Base-by-base conservation (phyloP, 2,329 filamentous ascomycete genomes). In the Fulvia fulva region DNA sequence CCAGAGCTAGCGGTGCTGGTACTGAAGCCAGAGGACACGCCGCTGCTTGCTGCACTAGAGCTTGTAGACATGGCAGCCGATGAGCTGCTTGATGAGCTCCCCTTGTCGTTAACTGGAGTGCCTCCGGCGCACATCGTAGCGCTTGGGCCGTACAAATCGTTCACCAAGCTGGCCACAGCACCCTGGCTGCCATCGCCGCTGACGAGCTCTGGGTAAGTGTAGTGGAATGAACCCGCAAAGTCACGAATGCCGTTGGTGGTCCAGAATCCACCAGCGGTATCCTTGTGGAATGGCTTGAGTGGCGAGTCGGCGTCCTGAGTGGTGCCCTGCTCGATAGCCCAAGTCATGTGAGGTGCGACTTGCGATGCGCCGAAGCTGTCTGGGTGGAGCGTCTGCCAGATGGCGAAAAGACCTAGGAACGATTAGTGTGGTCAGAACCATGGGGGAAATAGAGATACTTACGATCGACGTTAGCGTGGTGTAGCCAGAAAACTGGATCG, bases 401-500 rank as follows among this genome's bases (percentile, higher is more conserved):
- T 81, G 30, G 89, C 84, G 63, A 91, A 84, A 32, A 89, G 74
- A 5, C 37, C 37, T 41, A 41, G 5, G 11, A n/a, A n/a, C 14
- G 8, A n/a, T 41, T 19, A 41, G 37, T n/a, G 8, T 9, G 5
- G n/a, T 41, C 16, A 5, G 14, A 41, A 5, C 12, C 28, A 32
- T 12, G 8, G 28, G 8, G 12, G 8, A 2, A 2, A 32, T 9
- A 5, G 4, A 9, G 12, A 5, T 7, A n/a, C 37, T 41, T 74
- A 3, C 90, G 84, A 68, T 95, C 90, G 7, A 90, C 82, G 73
- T 89, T 91, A 64, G 59, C 59, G 67, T 93, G 90, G 67, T 93
- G 89, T 6, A 93, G 75, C 74, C 87, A 89, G 74, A 93, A 92
- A n/a, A 89, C 76, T 0, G 90, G 90, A 68, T 95, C 90, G 70